Conservation (phyloP, 2,329 filamentous ascomycete species). For the Samsoniella hepiali region DNA sequence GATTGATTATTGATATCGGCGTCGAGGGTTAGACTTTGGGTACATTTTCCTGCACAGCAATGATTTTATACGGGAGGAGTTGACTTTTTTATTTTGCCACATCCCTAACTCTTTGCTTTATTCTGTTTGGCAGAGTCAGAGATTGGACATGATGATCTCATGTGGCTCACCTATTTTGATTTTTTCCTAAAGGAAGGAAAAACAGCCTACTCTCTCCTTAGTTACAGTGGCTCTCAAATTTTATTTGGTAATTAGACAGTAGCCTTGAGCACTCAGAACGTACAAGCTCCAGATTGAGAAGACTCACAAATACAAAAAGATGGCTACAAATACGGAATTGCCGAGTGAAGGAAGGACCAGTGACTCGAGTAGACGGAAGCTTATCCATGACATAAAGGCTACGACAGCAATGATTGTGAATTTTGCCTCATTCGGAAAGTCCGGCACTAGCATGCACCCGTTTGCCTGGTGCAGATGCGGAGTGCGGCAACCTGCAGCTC, state of each 20-base stretch:
- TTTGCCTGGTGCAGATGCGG: constrained; percentile 1
- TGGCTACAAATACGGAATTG: constrained; percentile 5
- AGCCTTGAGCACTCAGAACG: constrained; percentile 26
- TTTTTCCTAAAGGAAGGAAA: not conserved
- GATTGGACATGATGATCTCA: not conserved
- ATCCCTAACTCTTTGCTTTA: not conserved
- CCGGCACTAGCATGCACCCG: constrained; percentile 1
- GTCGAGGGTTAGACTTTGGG: constrained; percentile 1
- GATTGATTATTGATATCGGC: not conserved
- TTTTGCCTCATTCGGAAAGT: constrained; percentile 17
- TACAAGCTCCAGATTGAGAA: constrained; percentile 23
- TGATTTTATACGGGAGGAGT: constrained; percentile 1
- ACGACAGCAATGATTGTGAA: not conserved
- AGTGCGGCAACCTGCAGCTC: constrained; percentile 16
- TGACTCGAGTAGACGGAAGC: not conserved
- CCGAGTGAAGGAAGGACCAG: not conserved
- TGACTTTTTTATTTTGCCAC: not conserved
- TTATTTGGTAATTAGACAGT: not conserved
- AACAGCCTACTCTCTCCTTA: not conserved
- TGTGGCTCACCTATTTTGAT: constrained; percentile 2
- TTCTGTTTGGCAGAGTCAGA: not conserved
- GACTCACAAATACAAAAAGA: constrained; percentile 18
- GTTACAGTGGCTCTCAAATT: constrained; percentile 13
- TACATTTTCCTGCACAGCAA: not conserved
- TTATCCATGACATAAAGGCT: not conserved